A percentile compares a stretch with the other conserved stretches of the same genome.
phyloP scores from a whole-genome alignment of 768 basidiomycete species.

The Kwoniella sp. region DNA sequence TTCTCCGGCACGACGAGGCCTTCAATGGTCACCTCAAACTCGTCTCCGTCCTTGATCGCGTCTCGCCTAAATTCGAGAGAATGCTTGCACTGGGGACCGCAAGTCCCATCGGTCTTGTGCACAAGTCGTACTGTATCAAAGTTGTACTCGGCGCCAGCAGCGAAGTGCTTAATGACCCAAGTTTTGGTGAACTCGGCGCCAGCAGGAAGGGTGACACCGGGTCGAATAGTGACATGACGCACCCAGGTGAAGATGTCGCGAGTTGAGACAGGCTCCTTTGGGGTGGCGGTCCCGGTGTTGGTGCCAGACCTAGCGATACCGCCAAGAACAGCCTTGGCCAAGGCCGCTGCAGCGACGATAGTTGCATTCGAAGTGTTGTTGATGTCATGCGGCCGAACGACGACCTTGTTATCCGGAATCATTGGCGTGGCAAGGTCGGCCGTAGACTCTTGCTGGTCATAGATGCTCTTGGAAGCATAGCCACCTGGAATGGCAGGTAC shows the following conservation, averaged over 20 bases:
- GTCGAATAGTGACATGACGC: slow-evolving; percentile 45
- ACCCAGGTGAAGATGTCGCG: slow-evolving; percentile 43
- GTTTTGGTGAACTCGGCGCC: slow-evolving; percentile 50
- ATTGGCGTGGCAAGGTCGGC: slow-evolving; percentile 16
- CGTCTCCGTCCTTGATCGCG: slow-evolving; percentile 32
- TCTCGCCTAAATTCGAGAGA: slow-evolving; percentile 13
- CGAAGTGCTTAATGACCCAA: slow-evolving; percentile 48
- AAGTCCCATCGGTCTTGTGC: slow-evolving; percentile 13
- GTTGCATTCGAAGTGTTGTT: neutral
- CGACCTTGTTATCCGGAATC: slow-evolving; percentile 21
- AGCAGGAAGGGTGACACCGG: slow-evolving; percentile 43
- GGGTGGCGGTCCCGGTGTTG: neutral
- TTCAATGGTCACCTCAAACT: slow-evolving; percentile 29
- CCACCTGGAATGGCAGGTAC: slow-evolving; percentile 21
- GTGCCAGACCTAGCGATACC: neutral
- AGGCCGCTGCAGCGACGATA: neutral
- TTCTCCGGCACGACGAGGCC: slow-evolving; percentile 33
- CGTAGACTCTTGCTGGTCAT: slow-evolving; percentile 8
- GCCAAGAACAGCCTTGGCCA: neutral
- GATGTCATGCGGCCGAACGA: no score
- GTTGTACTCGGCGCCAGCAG: slow-evolving; percentile 38
- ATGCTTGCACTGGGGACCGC: slow-evolving; percentile 14
- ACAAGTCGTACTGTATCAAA: slow-evolving; percentile 27
- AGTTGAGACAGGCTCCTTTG: slow-evolving; percentile 19
- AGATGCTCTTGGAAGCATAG: slow-evolving; percentile 10